phyloP scores from a whole-genome alignment of 2,329 filamentous ascomycete genomes.

The Fusarium dimerum region DNA sequence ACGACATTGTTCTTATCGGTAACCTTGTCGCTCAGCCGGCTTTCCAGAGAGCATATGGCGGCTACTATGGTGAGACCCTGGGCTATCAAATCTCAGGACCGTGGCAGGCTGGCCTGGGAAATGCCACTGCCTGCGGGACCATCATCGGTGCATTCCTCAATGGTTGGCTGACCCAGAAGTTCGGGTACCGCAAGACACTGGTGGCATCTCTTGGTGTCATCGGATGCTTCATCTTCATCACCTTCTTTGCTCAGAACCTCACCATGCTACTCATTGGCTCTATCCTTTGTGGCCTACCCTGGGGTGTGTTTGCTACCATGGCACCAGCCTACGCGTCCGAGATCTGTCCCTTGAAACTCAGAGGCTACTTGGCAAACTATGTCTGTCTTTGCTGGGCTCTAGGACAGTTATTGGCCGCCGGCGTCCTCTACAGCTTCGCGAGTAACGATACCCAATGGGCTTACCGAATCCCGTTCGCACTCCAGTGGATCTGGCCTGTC shows the following conservation, averaged over 20 bases:
- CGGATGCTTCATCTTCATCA: conserved; percentile 15
- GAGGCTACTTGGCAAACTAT: conserved; percentile 32
- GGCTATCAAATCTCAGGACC: conserved; percentile 9
- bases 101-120: conserved; percentile 15
- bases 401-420: conserved; percentile 38
- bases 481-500: conserved; percentile 37
- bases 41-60: conserved; percentile 29
- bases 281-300: conserved; percentile 3
- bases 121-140: conserved; percentile 3
- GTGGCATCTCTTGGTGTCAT: conserved; percentile 44
- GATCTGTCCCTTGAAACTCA: conserved; percentile 11
- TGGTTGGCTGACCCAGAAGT: conserved; percentile 8
- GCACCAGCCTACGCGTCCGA: conserved; percentile 16
- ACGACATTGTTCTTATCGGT: conserved; percentile 30
- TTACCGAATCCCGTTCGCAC: conserved; percentile 39
- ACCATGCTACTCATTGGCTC: not conserved
- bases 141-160: conserved; percentile 15
- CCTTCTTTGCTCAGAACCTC: conserved; percentile 26
- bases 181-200: conserved; percentile 47
- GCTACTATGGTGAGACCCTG: conserved; percentile 11
- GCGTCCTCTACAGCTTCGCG: conserved; percentile 34
- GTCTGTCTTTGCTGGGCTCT: conserved; percentile 40
- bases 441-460: conserved; percentile 30
- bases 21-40: conserved; percentile 34
- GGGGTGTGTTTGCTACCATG: conserved; percentile 8